Percentiles rank a stretch among this genome's conserved stretches.
phyloP scores from a whole-genome alignment of 192 early-diverging fungal genomes.

The Chytriomyces sp. region DNA sequence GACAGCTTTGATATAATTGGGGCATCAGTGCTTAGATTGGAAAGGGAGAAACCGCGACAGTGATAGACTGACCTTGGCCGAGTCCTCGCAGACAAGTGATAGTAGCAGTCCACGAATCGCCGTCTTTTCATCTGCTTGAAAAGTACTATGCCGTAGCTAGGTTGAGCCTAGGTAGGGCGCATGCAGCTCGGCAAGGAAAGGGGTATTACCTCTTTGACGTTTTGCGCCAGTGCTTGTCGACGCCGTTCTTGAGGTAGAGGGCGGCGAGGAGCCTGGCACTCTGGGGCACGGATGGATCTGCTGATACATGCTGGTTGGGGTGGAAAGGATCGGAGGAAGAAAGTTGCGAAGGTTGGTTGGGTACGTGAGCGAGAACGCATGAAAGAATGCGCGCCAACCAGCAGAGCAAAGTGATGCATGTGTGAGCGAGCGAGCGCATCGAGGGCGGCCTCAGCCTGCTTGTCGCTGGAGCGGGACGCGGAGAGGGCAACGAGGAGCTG shows the following conservation, averaged over 20 bases:
- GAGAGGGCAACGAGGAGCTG: neutral
- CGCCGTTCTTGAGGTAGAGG: conserved; percentile 86
- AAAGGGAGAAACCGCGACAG: neutral
- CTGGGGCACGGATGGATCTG: conserved; percentile 63
- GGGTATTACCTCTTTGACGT: conserved; percentile 57
- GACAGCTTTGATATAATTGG: neutral
- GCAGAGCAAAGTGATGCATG: conserved; percentile 9
- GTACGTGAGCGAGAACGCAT: neutral
- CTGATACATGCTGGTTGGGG: conserved; percentile 69
- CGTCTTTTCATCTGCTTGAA: conserved; percentile 71
- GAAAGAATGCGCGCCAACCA: neutral
- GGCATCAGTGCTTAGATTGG: neutral
- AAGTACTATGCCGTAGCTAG: conserved; percentile 45
- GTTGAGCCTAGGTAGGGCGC: neutral
- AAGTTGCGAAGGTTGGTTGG: neutral
- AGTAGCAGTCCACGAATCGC: conserved; percentile 67
- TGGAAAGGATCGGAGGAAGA: neutral
- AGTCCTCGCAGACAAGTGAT: conserved; percentile 69
- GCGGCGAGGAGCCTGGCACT: conserved; percentile 73
- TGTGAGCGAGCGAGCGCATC: neutral
- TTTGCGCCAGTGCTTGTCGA: conserved; percentile 89
- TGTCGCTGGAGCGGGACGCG: neutral
- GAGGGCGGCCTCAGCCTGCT: conserved; percentile 3
- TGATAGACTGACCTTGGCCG: conserved; percentile 54
- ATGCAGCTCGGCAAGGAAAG: neutral